These are phyloP conservation scores for Mycena epipterygia DNA, from an alignment of 768 basidiomycete species.

Conservation along the genomic window DNA sequence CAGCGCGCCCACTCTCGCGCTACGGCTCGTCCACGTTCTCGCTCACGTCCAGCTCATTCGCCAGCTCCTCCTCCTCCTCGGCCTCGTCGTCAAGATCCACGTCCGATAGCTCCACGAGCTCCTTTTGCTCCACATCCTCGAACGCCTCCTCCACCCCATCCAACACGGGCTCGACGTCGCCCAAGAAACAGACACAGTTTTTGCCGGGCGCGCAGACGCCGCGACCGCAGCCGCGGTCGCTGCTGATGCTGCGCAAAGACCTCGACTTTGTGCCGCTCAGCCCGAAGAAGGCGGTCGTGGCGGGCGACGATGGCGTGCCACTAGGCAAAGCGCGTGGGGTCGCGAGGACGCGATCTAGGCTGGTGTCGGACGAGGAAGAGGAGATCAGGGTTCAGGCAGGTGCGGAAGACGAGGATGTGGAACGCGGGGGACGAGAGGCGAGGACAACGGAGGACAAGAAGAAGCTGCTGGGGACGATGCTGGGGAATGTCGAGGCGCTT, in stretches of 20 bases:
- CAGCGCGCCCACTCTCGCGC: constrained; percentile 53
- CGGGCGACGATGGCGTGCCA: constrained; percentile 21
- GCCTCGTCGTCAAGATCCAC: constrained; percentile 40
- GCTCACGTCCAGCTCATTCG: constrained; percentile 35
- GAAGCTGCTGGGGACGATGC: constrained; percentile 80
- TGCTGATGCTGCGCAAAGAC: constrained; percentile 78
- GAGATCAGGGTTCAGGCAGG: not conserved
- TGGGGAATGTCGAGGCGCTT: constrained; percentile 93
- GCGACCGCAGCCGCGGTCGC: constrained; percentile 58
- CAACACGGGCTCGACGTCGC: constrained; percentile 60
- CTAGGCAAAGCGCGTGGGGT: constrained; percentile 16
- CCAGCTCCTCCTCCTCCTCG: constrained; percentile 22
- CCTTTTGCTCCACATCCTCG: constrained; percentile 59
- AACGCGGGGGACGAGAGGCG: constrained; percentile 34
- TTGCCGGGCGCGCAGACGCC: constrained; percentile 17
- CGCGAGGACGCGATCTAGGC: constrained; percentile 23
- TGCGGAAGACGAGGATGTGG: constrained; percentile 37
- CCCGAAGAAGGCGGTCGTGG: constrained; percentile 63
- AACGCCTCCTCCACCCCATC: constrained; percentile 58
- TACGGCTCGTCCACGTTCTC: constrained; percentile 49
- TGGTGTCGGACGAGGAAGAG: constrained; percentile 13
- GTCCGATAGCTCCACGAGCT: constrained; percentile 56
- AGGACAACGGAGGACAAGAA: constrained; percentile 88
- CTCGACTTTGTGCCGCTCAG: constrained; percentile 82
- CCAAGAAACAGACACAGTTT: constrained; percentile 50